Conservation (phyloP, 106 monocot species). For the Alisma plantagoaquatica region DNA sequence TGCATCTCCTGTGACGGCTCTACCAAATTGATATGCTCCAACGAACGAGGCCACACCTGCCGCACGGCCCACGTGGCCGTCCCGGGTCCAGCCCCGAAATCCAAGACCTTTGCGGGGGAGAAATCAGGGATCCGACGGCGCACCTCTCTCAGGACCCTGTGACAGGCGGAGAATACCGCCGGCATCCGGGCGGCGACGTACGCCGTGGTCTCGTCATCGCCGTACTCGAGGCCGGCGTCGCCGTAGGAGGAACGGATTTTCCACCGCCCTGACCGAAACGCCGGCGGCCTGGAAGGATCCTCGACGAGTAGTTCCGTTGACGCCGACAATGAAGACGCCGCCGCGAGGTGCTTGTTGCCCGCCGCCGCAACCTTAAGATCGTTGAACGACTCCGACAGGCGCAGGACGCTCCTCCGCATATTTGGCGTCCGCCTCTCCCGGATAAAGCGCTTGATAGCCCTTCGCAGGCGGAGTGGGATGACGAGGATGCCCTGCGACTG, state of each 20-base stretch:
- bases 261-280: conserved; percentile 47
- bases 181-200: conserved; percentile 98
- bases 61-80: conserved; percentile 93
- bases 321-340: conserved; percentile 24
- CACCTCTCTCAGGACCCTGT: conserved; percentile 90
- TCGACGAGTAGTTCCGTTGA: conserved; percentile 59
- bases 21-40: conserved; percentile 71
- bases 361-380: conserved; percentile 46
- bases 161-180: conserved; percentile 80
- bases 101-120: conserved; percentile 60
- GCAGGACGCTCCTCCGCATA: conserved; percentile 78
- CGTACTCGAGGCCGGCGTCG: conserved; percentile 75
- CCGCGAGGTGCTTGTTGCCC: conserved; percentile 58
- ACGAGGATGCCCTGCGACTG: conserved; percentile 79
- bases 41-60: conserved; percentile 78
- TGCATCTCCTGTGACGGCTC: conserved; percentile 98
- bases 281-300: conserved; percentile 38
- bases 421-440: conserved; percentile 52
- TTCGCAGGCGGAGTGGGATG: conserved; percentile 82
- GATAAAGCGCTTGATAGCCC: conserved; percentile 83
- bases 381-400: conserved; percentile 56
- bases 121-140: conserved; percentile 69
- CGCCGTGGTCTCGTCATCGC: conserved; percentile 80
- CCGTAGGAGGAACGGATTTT: conserved; percentile 88
- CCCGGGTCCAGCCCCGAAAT: conserved; percentile 93